Percentiles rank a stretch among this genome's conserved stretches.
Evolutionary conservation across 2,329 filamentous ascomycete genomes (phyloP).

Genomic region (Diplodia scrobiculata): DNA sequence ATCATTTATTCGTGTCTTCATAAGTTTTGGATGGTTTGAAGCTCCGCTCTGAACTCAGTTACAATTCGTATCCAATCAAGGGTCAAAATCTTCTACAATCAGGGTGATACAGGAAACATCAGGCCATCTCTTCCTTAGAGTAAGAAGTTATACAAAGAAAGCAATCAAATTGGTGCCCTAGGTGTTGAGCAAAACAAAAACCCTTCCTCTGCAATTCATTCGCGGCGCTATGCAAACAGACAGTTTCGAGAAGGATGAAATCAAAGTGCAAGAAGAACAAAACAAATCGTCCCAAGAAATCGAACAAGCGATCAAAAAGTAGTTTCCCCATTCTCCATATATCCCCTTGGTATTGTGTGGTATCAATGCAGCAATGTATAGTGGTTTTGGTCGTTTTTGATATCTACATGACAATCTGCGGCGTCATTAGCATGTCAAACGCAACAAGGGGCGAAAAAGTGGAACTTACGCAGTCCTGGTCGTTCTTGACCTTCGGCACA

Average conservation of each 20-base stretch:
- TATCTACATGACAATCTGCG: slow-evolving; percentile 34
- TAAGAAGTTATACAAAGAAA: slow-evolving; percentile 21
- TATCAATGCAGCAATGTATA: slow-evolving; percentile 21
- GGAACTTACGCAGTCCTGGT: slow-evolving; percentile 81
- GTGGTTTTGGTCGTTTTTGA: background rate
- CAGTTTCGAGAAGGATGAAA: background rate
- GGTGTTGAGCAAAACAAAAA: background rate
- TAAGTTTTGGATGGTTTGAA: background rate
- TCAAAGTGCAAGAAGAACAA: background rate
- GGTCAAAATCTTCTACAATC: background rate
- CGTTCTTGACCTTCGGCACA: slow-evolving; percentile 77
- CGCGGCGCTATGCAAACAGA: slow-evolving; percentile 22
- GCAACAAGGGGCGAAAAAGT: slow-evolving; percentile 36
- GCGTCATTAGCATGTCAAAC: slow-evolving; percentile 31
- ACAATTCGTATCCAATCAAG: background rate
- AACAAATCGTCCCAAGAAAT: background rate
- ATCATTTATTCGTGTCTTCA: background rate
- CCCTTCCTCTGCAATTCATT: slow-evolving; percentile 16
- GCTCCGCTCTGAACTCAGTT: background rate
- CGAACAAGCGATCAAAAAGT: background rate
- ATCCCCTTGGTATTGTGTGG: slow-evolving; percentile 1
- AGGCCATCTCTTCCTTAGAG: background rate
- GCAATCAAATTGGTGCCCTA: background rate
- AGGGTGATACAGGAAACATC: background rate
- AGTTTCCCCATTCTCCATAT: slow-evolving; percentile 10